phyloP scores from a whole-genome alignment of 768 basidiomycete species.

The Suillus variegatus region DNA sequence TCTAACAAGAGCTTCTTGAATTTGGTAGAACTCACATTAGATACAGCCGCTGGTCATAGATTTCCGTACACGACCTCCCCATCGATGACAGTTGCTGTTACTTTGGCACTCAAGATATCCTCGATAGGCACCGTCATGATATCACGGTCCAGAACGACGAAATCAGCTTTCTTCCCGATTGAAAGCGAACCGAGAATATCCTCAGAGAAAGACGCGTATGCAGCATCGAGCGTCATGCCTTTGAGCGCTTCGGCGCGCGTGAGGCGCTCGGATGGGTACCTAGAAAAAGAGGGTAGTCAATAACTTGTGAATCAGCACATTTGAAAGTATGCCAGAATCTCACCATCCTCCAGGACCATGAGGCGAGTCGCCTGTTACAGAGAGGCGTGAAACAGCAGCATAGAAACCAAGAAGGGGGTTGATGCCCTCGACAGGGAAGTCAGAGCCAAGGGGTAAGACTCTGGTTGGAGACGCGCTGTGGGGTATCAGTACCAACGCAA shows the following conservation, averaged over 20 bases:
- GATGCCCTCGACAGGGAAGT: conserved; percentile 92
- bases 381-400: conserved; percentile 79
- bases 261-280: conserved; percentile 77
- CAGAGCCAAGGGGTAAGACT: conserved; percentile 81
- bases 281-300: conserved; percentile 31
- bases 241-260: conserved; percentile 82
- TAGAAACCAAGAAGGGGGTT: conserved; percentile 91
- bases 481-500: neutral
- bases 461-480: conserved; percentile 52
- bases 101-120: conserved; percentile 68
- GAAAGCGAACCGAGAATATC: conserved; percentile 68
- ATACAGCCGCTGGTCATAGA: conserved; percentile 17
- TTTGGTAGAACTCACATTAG: neutral
- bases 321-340: conserved; percentile 20
- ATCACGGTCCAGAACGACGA: conserved; percentile 79
- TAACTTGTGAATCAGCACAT: neutral
- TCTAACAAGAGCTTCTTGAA: neutral
- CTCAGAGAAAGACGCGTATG: conserved; percentile 85
- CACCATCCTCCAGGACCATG: conserved; percentile 86
- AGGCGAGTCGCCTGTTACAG: conserved; percentile 71
- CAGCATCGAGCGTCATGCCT: conserved; percentile 89
- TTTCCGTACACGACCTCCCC: conserved; percentile 66
- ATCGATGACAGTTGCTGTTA: conserved; percentile 74
- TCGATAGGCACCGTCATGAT: conserved; percentile 64
- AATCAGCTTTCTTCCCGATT: conserved; percentile 84